These are phyloP conservation scores for Aureobasidium sp. DNA, from an alignment of 2,329 filamentous ascomycete species.

Conservation along the genomic window DNA sequence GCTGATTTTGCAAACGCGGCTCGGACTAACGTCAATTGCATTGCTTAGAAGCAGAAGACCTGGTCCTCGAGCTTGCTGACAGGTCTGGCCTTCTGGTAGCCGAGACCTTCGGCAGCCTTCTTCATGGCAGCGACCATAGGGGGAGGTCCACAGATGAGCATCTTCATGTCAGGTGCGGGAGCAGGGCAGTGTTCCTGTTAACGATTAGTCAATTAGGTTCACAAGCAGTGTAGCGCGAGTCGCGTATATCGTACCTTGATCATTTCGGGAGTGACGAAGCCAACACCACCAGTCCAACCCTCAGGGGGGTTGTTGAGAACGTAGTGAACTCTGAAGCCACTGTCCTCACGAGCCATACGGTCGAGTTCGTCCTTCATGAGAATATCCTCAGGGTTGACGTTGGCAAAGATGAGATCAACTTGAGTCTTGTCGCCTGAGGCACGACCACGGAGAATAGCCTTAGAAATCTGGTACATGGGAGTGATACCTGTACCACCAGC, in stretches of 20 bases:
- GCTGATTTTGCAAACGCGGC: background rate
- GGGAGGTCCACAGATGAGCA: conserved; percentile 88
- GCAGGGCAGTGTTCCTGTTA: conserved; percentile 67
- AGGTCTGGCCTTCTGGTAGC: conserved; percentile 84
- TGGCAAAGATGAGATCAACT: conserved; percentile 93
- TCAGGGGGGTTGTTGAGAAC: conserved; percentile 93
- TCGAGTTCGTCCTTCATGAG: conserved; percentile 89
- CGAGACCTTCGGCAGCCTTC: conserved; percentile 83
- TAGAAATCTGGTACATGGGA: conserved; percentile 94
- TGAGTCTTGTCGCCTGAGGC: conserved; percentile 62
- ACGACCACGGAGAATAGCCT: conserved; percentile 56
- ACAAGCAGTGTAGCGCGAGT: background rate
- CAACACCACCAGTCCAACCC: conserved; percentile 84
- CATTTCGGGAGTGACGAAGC: conserved; percentile 93
- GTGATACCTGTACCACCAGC: conserved; percentile 96
- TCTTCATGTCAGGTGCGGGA: conserved; percentile 79
- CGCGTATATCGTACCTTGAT: conserved; percentile 52
- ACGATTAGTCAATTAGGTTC: background rate
- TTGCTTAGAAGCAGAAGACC: conserved; percentile 77
- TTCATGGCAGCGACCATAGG: conserved; percentile 97
- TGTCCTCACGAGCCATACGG: conserved; percentile 64
- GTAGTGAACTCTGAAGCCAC: conserved; percentile 80
- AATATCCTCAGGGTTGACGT: conserved; percentile 89
- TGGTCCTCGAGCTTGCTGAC: conserved; percentile 98
- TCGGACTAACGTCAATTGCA: background rate